Base-by-base conservation (phyloP, 306 rosid species). In the Casuarina cunninghamiana region DNA sequence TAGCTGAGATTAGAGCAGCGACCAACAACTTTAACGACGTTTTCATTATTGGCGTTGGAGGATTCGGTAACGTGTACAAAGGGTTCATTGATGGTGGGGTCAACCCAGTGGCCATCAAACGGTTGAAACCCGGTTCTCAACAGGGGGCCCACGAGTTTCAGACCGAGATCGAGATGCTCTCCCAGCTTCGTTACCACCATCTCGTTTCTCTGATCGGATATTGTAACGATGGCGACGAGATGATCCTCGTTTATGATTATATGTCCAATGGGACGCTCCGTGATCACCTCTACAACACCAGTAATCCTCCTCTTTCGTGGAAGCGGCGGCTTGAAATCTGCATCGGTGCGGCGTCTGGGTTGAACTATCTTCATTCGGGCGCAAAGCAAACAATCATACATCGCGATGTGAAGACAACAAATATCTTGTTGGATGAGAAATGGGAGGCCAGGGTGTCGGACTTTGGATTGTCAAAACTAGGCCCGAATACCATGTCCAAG, bases 31-130 rank as follows among this genome's bases (percentile, higher is more conserved):
- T 84, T 10, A 70, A 57, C 2, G 77, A 71, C 0, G 13, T 5
- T 9, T 79, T 32, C 26, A 75, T 81, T 5, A 55, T 87, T 19
- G 88, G 90, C 0, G 73, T 45, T 0, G 90, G 86, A 0, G 90
- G 90, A 3, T 87, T 87, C 17, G 90, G 88, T 2, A 43, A 87
- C 11, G 90, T 84, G 3, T 87, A 84, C 53, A 81, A 79, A 77
- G 85, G 86, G 0, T 73, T n/a, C 75, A 71, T 87, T 76, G 43
- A 75, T 42, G 76, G 78, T 67, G 45, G 83, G 78, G 43, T 42
- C 5, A 48, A 82, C 78, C 68, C 12, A 39, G 39, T 65, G 6
- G 71, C 49, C 3, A 65, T 65, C 71, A 65, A 65, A 19, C 46
- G 71, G 45, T 65, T 65, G 48, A 37, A 15, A 42, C 71, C 71